Conservation (phyloP, 2,329 filamentous ascomycete genomes). For the Hypoxylon sp. region DNA sequence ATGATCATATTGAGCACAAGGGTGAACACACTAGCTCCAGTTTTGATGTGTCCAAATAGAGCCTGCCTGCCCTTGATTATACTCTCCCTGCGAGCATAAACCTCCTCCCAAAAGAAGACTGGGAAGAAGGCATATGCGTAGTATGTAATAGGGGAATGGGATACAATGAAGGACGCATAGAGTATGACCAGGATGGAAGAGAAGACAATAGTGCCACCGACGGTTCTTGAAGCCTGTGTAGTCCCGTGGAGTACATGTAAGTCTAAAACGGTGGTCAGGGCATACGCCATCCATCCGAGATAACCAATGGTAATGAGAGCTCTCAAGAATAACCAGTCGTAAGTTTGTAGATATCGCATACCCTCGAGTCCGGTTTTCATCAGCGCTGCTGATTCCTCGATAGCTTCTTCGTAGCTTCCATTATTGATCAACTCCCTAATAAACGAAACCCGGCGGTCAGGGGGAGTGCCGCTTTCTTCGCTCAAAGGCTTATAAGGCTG, state of each 20-base stretch:
- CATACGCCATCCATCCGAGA: slow-evolving; percentile 94
- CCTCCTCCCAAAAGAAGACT: slow-evolving; percentile 96
- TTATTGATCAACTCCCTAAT: slow-evolving; percentile 78
- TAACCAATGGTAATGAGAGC: slow-evolving; percentile 92
- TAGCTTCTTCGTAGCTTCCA: slow-evolving; percentile 80
- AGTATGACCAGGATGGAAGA: slow-evolving; percentile 81
- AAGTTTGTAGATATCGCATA: slow-evolving; percentile 94
- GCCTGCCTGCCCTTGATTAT: slow-evolving; percentile 75
- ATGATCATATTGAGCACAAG: slow-evolving; percentile 74
- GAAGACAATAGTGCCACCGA: slow-evolving; percentile 74
- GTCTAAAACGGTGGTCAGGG: slow-evolving; percentile 89
- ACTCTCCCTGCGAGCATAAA: slow-evolving; percentile 82
- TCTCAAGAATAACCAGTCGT: slow-evolving; percentile 96
- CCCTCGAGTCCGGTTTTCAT: slow-evolving; percentile 85
- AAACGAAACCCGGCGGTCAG: slow-evolving; percentile 75
- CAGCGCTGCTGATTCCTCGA: slow-evolving; percentile 81
- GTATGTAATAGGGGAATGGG: slow-evolving; percentile 85
- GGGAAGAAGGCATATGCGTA: slow-evolving; percentile 95
- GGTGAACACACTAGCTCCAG: slow-evolving; percentile 68
- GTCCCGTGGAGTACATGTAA: slow-evolving; percentile 85
- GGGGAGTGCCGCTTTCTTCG: slow-evolving; percentile 69
- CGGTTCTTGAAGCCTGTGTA: slow-evolving; percentile 73
- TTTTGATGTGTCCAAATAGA: slow-evolving; percentile 78
- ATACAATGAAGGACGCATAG: slow-evolving; percentile 84
- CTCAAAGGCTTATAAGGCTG: slow-evolving; percentile 80